A percentile compares a stretch with the other conserved stretches of the same genome.
Conservation (phyloP, 768 basidiomycete genomes). For the Lyophyllum shimeji region DNA sequence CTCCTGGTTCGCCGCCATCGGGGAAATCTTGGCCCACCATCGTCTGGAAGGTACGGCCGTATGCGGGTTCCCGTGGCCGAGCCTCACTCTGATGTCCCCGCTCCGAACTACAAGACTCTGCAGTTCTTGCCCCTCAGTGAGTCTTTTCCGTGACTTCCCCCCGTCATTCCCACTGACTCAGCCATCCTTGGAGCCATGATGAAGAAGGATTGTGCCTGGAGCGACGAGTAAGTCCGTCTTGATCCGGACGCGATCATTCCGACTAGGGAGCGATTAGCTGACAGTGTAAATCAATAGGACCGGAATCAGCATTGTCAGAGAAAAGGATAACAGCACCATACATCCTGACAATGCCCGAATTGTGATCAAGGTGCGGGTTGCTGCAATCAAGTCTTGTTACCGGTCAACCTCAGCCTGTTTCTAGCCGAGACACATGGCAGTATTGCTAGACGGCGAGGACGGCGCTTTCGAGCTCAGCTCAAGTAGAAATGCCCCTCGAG, state of each 20-base stretch:
- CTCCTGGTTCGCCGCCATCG: not conserved
- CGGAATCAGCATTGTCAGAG: not conserved
- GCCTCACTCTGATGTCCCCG: not conserved
- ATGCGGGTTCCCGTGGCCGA: no score
- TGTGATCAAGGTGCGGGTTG: not conserved
- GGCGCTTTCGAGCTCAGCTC: not conserved
- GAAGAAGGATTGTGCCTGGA: not conserved
- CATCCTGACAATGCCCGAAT: not conserved
- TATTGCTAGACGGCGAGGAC: not conserved
- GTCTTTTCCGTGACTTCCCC: not conserved
- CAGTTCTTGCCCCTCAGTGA: not conserved
- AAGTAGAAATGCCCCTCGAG: not conserved
- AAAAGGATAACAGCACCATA: not conserved
- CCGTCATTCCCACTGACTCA: not conserved
- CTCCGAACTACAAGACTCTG: not conserved
- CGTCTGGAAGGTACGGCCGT: slow-evolving; percentile 12
- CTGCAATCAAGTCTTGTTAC: not conserved
- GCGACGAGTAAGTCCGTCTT: not conserved
- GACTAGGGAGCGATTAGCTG: no score
- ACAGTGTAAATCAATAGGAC: not conserved
- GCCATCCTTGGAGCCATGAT: not conserved
- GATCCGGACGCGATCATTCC: no score
- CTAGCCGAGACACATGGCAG: not conserved
- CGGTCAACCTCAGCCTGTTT: not conserved
- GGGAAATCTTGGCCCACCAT: slow-evolving; percentile 7